Evolutionary conservation across 148 eudicot genomes (phyloP).

Genomic region (Camellia sinensis): DNA sequence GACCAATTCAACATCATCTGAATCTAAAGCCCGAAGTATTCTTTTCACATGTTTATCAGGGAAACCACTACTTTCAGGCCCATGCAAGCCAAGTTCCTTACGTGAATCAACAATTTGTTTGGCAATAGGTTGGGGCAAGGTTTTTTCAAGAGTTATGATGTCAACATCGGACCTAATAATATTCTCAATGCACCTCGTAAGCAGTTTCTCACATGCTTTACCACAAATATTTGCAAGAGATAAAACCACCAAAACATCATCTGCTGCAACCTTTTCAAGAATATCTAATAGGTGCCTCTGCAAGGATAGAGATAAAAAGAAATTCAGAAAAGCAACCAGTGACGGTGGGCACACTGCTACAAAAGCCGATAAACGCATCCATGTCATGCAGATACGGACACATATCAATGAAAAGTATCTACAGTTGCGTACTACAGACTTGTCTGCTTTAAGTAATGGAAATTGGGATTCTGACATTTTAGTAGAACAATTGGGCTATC

Average conservation of each 20-base stretch:
- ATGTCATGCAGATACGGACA: neutral
- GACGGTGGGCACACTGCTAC: neutral
- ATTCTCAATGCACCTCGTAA: conserved; percentile 51
- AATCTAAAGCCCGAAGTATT: conserved; percentile 83
- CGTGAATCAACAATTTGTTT: conserved; percentile 64
- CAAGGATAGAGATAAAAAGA: conserved; percentile 14
- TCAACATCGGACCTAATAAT: conserved; percentile 63
- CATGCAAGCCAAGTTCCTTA: conserved; percentile 42
- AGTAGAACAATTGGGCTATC: neutral
- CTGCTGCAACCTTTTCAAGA: conserved; percentile 65
- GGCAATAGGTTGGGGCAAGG: conserved; percentile 53
- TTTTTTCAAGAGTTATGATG: conserved; percentile 63
- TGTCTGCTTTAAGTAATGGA: neutral
- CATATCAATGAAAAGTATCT: neutral
- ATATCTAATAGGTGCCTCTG: conserved; percentile 70
- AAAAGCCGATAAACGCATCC: neutral
- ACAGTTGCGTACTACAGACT: neutral
- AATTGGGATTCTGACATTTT: neutral
- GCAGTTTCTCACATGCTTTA: conserved; percentile 56
- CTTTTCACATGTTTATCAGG: conserved; percentile 85
- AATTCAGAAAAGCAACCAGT: neutral
- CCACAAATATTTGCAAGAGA: conserved; percentile 65
- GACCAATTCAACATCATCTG: conserved; percentile 86
- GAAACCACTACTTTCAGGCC: conserved; percentile 39
- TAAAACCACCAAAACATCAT: conserved; percentile 69